phyloP scores from a whole-genome alignment of 192 early-diverging fungal genomes.

The Backusella tuberculispora region DNA sequence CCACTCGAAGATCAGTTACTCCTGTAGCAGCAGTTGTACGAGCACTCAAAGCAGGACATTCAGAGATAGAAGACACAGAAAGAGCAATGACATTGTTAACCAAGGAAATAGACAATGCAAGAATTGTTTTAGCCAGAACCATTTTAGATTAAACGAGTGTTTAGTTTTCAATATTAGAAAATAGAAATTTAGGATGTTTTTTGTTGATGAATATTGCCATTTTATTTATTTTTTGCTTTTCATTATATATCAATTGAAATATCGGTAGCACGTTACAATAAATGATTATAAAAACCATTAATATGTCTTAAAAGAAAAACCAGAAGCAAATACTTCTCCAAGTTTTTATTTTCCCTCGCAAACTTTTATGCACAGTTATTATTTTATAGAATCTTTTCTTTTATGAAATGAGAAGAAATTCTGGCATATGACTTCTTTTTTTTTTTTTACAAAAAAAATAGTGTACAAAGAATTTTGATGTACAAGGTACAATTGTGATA shows the following conservation, averaged over 20 bases:
- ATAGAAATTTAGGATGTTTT: background rate
- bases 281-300: background rate
- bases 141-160: background rate
- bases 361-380: background rate
- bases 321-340: background rate
- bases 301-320: background rate
- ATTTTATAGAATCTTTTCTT: background rate
- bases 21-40: constrained; percentile 37
- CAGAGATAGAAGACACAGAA: constrained; percentile 5
- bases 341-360: background rate
- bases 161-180: background rate
- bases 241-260: constrained; percentile 2
- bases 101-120: background rate
- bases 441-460: background rate
- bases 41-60: constrained; percentile 49
- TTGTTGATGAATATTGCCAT: background rate
- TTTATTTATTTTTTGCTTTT: background rate
- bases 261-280: background rate
- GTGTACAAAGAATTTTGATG: background rate
- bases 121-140: background rate
- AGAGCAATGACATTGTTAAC: background rate
- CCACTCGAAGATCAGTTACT: constrained; percentile 54
- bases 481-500: background rate
- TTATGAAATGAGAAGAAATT: background rate
- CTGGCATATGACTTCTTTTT: background rate